phyloP scores from a whole-genome alignment of 2,329 filamentous ascomycete species.

The Plenodomus tracheiphilus region DNA sequence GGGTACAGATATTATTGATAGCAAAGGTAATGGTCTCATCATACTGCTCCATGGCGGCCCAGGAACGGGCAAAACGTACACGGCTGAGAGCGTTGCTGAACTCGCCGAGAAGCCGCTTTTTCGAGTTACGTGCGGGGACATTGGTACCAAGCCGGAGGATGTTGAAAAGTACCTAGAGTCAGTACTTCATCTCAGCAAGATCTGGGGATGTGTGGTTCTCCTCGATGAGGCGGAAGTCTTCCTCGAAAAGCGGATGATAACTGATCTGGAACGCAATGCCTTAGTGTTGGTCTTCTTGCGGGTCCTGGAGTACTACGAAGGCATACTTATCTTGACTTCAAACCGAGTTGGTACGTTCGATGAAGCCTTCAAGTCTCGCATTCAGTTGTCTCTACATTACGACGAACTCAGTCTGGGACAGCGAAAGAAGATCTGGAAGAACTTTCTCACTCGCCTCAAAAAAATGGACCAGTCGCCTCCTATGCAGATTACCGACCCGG shows the following conservation, averaged over 20 bases:
- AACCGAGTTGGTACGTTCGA: constrained; percentile 47
- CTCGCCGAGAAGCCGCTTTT: constrained; percentile 20
- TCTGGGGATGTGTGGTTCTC: constrained; percentile 55
- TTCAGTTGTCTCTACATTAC: constrained; percentile 31
- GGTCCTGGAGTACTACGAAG: constrained; percentile 31
- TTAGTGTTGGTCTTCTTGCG: constrained; percentile 30
- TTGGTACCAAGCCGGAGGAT: constrained; percentile 47
- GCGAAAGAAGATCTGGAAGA: constrained; percentile 12
- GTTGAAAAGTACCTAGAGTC: constrained; percentile 51
- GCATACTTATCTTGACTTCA: constrained; percentile 44
- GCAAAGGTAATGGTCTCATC: constrained; percentile 28
- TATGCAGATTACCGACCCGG: neutral
- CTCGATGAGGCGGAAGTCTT: constrained; percentile 54
- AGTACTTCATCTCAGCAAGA: constrained; percentile 50
- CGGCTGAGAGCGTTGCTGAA: constrained; percentile 15
- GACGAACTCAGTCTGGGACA: neutral
- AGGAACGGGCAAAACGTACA: constrained; percentile 25
- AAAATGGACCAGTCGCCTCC: neutral
- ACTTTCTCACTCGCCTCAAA: constrained; percentile 7
- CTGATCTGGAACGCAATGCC: constrained; percentile 21
- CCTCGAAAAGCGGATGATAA: constrained; percentile 12
- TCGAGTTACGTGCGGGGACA: constrained; percentile 47
- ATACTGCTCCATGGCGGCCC: constrained; percentile 14
- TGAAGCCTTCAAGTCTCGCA: constrained; percentile 40
- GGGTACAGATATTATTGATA: constrained; percentile 30